Base-by-base conservation (phyloP, 139 green algal genomes). In the Gonium pectorale region DNA sequence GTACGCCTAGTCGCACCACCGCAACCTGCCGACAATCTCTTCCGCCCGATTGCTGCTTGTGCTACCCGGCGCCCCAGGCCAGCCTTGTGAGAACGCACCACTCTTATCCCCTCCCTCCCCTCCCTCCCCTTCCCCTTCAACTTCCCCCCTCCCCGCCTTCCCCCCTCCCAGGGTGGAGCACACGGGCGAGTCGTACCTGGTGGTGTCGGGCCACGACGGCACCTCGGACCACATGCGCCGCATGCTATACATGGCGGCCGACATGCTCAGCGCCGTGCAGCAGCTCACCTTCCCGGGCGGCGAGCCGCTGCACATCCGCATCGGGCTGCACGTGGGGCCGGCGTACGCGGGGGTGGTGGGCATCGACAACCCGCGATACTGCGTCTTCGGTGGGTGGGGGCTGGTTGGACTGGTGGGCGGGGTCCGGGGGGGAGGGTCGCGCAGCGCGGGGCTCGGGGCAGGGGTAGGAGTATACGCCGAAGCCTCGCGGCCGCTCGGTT, bases 181-280 rank as follows among this genome's bases (percentile, higher is more conserved):
- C 52, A 85, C 79, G 1, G 89, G 89, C 26, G 87, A 93, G 59
- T 83, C 82, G 15, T 93, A 93, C 74, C 87, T 93, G 87, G 79
- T 80, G 33, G 84, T 89, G 9, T 86, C 67, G 29, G 87, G 87
- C 3, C 83, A 88, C 49, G 80, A 86, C 63, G 85, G 85, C 15
- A 71, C 59, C 0, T 5, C 29, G 52, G 85, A 90, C 73, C 84
- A 92, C 64, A 38, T 64, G n/a, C 41, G 54, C 24, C 63, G 51
- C 38, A 54, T 86, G 15, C 56, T 86, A 41, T 46, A 27, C n/a
- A 49, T 89, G 60, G 78, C 68, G 19, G 54, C 62, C 2, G 80
- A 84, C 71, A 85, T 86, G 80, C 67, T 83, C n/a, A 56, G 9
- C 1, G 73, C 73, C 26, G 73, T 80, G 5, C 24, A 41, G 64